These are phyloP conservation scores for Phascolomyces articulosus DNA, from an alignment of 371 early-diverging fungal species.

Conservation along the genomic window DNA sequence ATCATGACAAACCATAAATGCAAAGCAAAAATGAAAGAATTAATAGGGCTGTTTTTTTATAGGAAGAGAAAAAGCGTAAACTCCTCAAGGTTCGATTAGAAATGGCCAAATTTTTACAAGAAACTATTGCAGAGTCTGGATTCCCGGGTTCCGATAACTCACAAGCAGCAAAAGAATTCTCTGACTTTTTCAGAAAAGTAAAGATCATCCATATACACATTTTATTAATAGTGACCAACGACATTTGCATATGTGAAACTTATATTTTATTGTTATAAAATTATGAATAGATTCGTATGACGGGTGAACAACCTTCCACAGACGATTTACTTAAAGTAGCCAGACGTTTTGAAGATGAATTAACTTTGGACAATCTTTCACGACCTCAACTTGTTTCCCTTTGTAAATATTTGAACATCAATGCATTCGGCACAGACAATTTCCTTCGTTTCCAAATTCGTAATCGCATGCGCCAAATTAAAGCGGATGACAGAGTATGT, in stretches of 20 bases:
- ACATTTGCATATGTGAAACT: no score
- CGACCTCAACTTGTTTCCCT: constrained; percentile 94
- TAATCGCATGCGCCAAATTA: constrained; percentile 82
- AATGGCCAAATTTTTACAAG: constrained; percentile 93
- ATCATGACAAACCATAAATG: background rate
- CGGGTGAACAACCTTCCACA: constrained; percentile 84
- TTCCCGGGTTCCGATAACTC: constrained; percentile 61
- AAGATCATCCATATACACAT: background rate
- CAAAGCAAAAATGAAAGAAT: background rate
- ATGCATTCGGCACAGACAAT: constrained; percentile 95
- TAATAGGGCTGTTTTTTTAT: background rate
- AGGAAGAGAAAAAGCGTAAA: constrained; percentile 92
- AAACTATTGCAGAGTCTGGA: constrained; percentile 90
- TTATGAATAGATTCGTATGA: constrained; percentile 82
- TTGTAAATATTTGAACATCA: constrained; percentile 93
- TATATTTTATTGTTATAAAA: no score
- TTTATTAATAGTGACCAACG: no score
- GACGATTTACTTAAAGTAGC: constrained; percentile 85
- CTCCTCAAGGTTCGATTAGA: constrained; percentile 88
- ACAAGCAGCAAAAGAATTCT: constrained; percentile 78
- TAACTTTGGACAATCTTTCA: constrained; percentile 91
- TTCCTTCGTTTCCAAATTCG: constrained; percentile 91
- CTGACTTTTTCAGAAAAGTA: constrained; percentile 82
- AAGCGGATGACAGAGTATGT: constrained; percentile 82
- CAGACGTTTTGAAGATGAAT: constrained; percentile 87